Conservation (phyloP, 352 stramenopile genomes). For the Phytophthora constricta region DNA sequence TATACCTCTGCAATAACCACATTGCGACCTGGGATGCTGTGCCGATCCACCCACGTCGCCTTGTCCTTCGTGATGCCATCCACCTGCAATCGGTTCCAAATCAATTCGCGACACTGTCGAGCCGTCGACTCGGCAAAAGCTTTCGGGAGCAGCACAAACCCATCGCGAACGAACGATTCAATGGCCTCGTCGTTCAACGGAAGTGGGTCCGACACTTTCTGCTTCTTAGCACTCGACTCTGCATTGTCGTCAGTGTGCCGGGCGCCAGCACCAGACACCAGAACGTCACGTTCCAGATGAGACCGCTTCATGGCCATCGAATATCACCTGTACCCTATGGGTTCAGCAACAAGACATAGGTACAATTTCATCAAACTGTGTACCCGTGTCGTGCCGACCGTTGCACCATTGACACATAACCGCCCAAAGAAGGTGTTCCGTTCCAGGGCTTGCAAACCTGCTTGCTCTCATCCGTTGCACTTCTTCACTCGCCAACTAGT, state of each 20-base stretch:
- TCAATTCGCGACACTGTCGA: constrained; percentile 49
- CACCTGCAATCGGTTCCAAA: constrained; percentile 46
- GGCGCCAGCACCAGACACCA: not conserved
- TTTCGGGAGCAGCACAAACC: constrained; percentile 67
- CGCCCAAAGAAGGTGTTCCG: not conserved
- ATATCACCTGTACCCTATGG: constrained; percentile 1
- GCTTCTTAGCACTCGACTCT: constrained; percentile 29
- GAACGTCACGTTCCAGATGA: not conserved
- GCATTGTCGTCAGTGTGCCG: not conserved
- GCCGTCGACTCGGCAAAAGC: constrained; percentile 59
- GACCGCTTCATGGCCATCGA: not conserved
- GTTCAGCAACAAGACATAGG: not conserved
- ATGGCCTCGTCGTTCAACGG: constrained; percentile 45
- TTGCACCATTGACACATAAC: not conserved
- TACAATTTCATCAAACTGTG: not conserved
- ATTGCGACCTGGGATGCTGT: constrained; percentile 54
- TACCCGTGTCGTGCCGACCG: not conserved
- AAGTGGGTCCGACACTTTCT: constrained; percentile 7
- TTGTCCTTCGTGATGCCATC: constrained; percentile 51
- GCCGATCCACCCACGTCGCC: constrained; percentile 62
- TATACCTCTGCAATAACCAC: not conserved
- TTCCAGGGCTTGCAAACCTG: not conserved
- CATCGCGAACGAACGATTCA: constrained; percentile 64
- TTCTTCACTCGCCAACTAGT: constrained; percentile 17
- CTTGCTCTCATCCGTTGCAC: constrained; percentile 14